Base-by-base conservation (phyloP, 441 rosid species). In the Viola pubescens region DNA sequence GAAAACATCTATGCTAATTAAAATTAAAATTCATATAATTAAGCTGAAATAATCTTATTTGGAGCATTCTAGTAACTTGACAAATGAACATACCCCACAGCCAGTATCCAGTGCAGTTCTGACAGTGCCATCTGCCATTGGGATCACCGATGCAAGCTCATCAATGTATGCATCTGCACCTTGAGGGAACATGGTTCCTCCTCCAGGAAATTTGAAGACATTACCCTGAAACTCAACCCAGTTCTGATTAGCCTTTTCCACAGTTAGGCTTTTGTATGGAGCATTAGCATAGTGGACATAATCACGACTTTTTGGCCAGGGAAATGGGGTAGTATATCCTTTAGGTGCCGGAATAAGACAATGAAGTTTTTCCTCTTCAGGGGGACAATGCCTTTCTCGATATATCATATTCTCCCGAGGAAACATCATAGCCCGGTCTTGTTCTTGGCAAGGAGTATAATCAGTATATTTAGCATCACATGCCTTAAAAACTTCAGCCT, bases 111-210 rank as follows among this genome's bases (percentile, higher is more conserved):
- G 70, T 37, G 95, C 95, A 4, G 97, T 90, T 37, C 97, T 78
- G 50, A 88, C 79, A 4, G 94, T 79, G 9, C 97, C 95, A 44
- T 81, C 91, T 61, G 75, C 72, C 68, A 90, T 85, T 0, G 87
- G 80, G 43, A 90, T 88, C 55, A 86, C 67, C 62, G 77, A 75
- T 50, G 76, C 86, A 65, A 90, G 84, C 45, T 81, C 77, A 69
- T 90, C 89, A 48, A 88, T 86, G 42, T 90, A 90, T 13, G 81
- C 82, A 63, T 81, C 81, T 37, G 94, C 97, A 42, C 97, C 97
- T 52, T 81, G 75, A 7, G 97, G 97, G 54, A 90, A 90, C 97
- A 90, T 90, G 39, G 97, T 88, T 34, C 97, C 97, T 39, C 97
- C 97, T 1, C 97, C 97, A 0, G 96, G 96, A 76, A 90, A 90